Conservation (phyloP, 345 rosid genomes). For the Eucalyptus regnans region DNA sequence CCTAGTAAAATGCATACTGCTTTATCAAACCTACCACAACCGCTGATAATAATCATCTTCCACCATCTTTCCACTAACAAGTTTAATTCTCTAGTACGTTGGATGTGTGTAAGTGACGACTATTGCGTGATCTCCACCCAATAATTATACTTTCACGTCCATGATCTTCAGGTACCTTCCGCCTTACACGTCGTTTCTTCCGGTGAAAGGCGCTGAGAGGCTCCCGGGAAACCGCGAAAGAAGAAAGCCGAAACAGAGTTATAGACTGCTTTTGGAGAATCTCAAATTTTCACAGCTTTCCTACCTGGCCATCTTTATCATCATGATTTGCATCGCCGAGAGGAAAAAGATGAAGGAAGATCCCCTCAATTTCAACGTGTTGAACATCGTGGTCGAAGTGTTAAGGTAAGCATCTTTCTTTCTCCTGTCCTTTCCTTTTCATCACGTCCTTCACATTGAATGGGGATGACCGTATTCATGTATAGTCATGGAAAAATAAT, state of each 20-base stretch:
- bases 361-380: conserved; percentile 27
- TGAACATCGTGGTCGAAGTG: conserved; percentile 18
- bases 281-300: conserved; percentile 13
- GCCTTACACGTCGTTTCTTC: conserved; percentile 15
- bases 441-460: background rate
- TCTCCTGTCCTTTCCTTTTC: background rate
- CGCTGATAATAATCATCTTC: background rate
- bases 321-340: conserved; percentile 21
- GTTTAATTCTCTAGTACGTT: background rate
- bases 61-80: background rate
- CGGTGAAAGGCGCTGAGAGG: background rate
- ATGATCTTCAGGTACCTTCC: conserved; percentile 21
- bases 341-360: conserved; percentile 13
- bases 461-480: background rate
- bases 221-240: background rate
- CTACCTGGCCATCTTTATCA: conserved; percentile 10
- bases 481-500: background rate
- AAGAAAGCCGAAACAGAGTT: background rate
- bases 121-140: background rate
- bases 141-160: background rate
- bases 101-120: background rate
- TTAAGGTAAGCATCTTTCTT: conserved; percentile 4
- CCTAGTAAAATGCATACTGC: background rate
- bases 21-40: background rate
- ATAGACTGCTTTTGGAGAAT: background rate